Evolutionary conservation across 306 rosid genomes (phyloP).

Genomic region (Cicer yamashitae): DNA sequence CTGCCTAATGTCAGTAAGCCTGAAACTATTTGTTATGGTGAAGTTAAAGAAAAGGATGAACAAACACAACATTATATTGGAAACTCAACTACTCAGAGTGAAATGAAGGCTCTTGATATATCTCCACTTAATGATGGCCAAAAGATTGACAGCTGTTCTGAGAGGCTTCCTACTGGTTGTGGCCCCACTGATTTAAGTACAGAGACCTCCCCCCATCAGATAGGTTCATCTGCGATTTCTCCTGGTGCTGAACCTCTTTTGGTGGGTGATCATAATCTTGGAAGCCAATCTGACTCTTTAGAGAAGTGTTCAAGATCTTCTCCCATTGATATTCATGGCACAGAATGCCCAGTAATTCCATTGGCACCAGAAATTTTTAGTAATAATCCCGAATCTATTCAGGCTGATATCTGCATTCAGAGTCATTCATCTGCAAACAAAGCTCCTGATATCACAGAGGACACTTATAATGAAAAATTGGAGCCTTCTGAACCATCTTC

Average conservation of each 20-base stretch:
- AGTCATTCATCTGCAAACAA: conserved; percentile 26
- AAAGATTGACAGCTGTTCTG: conserved; percentile 46
- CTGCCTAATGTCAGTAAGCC: conserved; percentile 39
- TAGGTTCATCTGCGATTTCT: conserved; percentile 46
- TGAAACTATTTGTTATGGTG: conserved; percentile 37
- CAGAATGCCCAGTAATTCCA: conserved; percentile 37
- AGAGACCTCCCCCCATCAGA: conserved; percentile 39
- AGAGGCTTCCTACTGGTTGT: conserved; percentile 42
- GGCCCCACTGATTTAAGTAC: conserved; percentile 39
- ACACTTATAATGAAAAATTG: conserved; percentile 31
- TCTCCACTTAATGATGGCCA: conserved; percentile 42
- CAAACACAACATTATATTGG: conserved; percentile 44
- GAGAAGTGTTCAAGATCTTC: conserved; percentile 52
- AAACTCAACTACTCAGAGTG: conserved; percentile 37
- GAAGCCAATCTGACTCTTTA: conserved; percentile 45
- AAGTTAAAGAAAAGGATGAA: conserved; percentile 50
- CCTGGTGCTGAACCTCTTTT: conserved; percentile 41
- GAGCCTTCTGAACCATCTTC: conserved; percentile 31
- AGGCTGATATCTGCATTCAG: conserved; percentile 32
- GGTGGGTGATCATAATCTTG: conserved; percentile 44
- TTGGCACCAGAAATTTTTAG: conserved; percentile 38
- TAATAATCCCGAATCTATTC: conserved; percentile 31
- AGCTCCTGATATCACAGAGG: conserved; percentile 34
- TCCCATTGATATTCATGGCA: conserved; percentile 40
- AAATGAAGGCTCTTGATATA: conserved; percentile 43